Conservation (phyloP, 2,329 filamentous ascomycete species). For the Lasiodiplodia citricola region DNA sequence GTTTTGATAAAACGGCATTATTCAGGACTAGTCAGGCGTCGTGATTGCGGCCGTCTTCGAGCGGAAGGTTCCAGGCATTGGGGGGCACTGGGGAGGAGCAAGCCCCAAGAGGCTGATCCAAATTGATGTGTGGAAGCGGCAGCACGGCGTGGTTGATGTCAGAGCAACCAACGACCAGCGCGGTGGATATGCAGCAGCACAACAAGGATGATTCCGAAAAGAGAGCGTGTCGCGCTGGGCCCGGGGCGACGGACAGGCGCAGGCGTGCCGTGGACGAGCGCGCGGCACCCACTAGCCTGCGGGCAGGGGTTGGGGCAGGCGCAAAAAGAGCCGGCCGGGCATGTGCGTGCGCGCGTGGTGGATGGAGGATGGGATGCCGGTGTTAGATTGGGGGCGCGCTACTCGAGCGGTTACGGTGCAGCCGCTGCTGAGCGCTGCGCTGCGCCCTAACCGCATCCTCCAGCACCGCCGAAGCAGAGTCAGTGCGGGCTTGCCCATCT, state of each 20-base stretch:
- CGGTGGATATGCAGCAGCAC: constrained; percentile 26
- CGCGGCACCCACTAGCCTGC: constrained; percentile 21
- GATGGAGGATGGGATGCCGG: constrained; percentile 25
- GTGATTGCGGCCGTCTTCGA: constrained; percentile 31
- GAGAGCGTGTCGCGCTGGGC: constrained; percentile 22
- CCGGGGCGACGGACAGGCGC: constrained; percentile 20
- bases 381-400: constrained; percentile 25
- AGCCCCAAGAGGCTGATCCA: constrained; percentile 47
- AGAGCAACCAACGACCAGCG: constrained; percentile 27
- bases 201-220: constrained; percentile 26
- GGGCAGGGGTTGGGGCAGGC: constrained; percentile 19
- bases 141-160: constrained; percentile 28
- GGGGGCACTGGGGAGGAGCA: constrained; percentile 23
- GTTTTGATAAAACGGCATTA: constrained; percentile 46
- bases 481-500: constrained; percentile 23
- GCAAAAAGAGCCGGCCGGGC: constrained; percentile 25
- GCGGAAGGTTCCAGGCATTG: constrained; percentile 46
- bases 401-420: constrained; percentile 23
- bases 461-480: constrained; percentile 23
- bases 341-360: constrained; percentile 24
- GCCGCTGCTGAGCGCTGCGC: constrained; percentile 21
- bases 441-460: constrained; percentile 24
- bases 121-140: constrained; percentile 34
- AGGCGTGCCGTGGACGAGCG: constrained; percentile 21
- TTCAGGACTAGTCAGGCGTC: constrained; percentile 36